Evolutionary conservation across 225 moss, liverwort and hornwort genomes (phyloP), one percentile per base, ranked within the genome.

Genomic region (Thuidium tamariscinum): DNA sequence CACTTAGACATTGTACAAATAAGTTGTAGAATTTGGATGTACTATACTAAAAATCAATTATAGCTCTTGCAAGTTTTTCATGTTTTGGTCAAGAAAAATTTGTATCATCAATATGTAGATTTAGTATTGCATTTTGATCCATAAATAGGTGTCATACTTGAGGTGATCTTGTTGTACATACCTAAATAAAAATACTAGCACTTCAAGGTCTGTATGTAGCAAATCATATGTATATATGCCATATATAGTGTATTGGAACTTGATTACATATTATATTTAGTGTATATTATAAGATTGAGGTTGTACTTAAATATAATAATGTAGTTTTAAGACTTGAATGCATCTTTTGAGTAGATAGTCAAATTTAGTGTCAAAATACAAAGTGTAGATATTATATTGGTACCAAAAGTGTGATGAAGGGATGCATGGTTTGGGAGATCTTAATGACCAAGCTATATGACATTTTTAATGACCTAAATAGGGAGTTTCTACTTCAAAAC

Each of bases 31-130:
- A 34, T 34, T n/a, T 74, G 12, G 51, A 51, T 34, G 5, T 1
- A 12, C 22, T 13, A 13, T 22, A 21, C 51, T 5, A 34, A 51
- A 51, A 34, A 34, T 51, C 0, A 0, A 20, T 32, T 18, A 0
- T 0, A 0, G 0, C 2, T 19, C 4, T 34, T 32, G 34, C 11
- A 48, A 5, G 19, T 18, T 30, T n/a, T 34, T 13, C 3, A 34
- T 49, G 1, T 34, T 49, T 0, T 13, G 0, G 13, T 74, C 0
- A 0, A 7, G 0, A 2, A 51, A 4, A 21, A 49, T 2, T 34
- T 34, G 21, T 51, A 3, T 20, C 12, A 13, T 74, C 1, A 32
- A 0, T 11, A 7, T 49, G 0, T 32, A 48, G 7, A 0, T 20
- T 74, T 20, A 2, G 4, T 30, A 1, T 11, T 48, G 1, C 0